Base-by-base conservation (phyloP, 306 rosid genomes). In the Medicago lupulina region DNA sequence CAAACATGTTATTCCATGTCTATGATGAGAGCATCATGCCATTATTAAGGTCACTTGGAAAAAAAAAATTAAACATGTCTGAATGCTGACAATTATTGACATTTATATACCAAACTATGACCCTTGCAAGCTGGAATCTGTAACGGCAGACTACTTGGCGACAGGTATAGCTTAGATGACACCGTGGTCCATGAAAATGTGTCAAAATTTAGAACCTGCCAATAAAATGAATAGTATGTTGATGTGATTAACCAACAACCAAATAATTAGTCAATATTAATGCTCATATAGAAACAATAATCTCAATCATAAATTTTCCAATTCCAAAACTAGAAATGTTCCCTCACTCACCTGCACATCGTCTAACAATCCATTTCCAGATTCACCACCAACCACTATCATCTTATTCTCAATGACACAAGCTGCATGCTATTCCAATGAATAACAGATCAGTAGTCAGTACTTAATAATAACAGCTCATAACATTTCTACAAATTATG, bases 121-220 rank as follows among this genome's bases (percentile, higher is more conserved):
- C 97, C 97, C 91, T 92, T 95, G 97, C 98, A 95, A 39, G 98
- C 93, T 59, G 98, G 98, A 78, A 92, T 88, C 88, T 89, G 90
- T 57, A 92, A 78, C 25, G 97, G 97, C 54, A 95, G 83, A 72
- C 89, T 90, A 80, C 97, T 95, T 2, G 97, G 97, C 11, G 97
- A 95, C 86, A 92, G 76, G 87, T 95, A 90, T 40, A 90, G 93
- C 83, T 90, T 95, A 61, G 98, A 95, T 0, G 93, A 92, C 54
- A 89, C 96, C 1, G 80, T 89, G 68, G 84, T 85, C 98, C 98
- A 95, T 36, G 87, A 86, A 86, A 90, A 95, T 76, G 86, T 84
- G 70, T 90, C 97, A 67, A 95, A 88, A 86, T 87, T 85, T 44
- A 95, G 93, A 79, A 95, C 98, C 97, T 90, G 87, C 21, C 16